phyloP scores from a whole-genome alignment of 2,329 filamentous ascomycete genomes.

The Colletotrichum lini region DNA sequence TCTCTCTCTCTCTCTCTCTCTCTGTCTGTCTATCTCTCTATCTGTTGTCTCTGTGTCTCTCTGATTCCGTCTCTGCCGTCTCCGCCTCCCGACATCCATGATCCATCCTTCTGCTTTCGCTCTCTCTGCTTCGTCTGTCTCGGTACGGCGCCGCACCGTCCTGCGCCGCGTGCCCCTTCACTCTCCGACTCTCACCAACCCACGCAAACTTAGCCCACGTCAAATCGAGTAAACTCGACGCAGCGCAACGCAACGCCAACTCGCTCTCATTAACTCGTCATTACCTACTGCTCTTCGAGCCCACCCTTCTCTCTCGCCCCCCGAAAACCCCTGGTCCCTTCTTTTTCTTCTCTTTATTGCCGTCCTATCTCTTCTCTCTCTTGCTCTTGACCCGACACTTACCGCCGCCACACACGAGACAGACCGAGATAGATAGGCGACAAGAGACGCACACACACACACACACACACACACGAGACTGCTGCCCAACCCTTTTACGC shows the following conservation, averaged over 20 bases:
- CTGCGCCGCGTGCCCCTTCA: constrained; percentile 29
- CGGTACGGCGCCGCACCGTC: constrained; percentile 32
- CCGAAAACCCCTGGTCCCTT: neutral
- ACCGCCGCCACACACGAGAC: neutral
- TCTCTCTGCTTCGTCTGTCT: neutral
- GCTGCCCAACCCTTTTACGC: constrained; percentile 8
- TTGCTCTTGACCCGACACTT: constrained; percentile 6
- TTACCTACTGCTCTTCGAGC: constrained; percentile 8
- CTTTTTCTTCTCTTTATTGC: neutral
- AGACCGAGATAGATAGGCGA: neutral
- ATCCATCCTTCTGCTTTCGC: neutral
- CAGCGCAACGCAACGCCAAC: neutral
- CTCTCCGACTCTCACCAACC: constrained; percentile 6
- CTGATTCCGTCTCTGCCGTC: no score
- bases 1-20: no score
- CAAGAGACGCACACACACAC: neutral
- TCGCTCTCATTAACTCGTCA: constrained; percentile 4
- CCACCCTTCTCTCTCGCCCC: neutral
- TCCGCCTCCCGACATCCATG: no score
- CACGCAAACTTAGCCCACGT: neutral
- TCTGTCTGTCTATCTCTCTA: no score
- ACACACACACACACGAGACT: neutral
- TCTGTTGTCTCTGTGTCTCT: no score
- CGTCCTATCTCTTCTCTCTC: neutral
- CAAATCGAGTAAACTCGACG: neutral